Base-by-base conservation (phyloP, 2,329 filamentous ascomycete species). In the Curvularia hawaiiensis region DNA sequence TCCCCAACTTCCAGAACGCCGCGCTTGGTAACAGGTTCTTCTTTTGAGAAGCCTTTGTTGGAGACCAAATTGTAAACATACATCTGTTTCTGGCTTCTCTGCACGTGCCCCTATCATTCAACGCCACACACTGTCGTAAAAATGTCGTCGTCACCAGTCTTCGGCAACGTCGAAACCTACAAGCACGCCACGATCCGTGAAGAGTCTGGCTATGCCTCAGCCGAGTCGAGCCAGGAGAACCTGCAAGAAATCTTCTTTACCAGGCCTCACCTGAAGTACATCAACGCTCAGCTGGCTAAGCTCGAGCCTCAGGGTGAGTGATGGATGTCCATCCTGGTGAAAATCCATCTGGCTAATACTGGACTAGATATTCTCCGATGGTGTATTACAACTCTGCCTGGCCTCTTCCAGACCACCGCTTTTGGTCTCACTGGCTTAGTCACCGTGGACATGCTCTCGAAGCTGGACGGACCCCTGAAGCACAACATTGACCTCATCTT, bases 331-430 rank as follows among this genome's bases (percentile, higher is more conserved):
- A 20, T 35, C 30, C 11, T 14, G 18, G 28, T 22, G 30, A 39
- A 33, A 30, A n/a, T 28, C 16, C 47, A 26, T 11, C 56, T 38
- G 64, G 59, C 77, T 75, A 63, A 75, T 59, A 43, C 52, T 11
- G 28, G 4, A 45, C 44, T 24, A 84, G 94, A 97, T 64, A 90
- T 98, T 69, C 85, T 99, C 60, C 89, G 88, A 79, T 97, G 96
- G 90, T 92, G 89, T 83, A 90, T 94, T 74, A 88, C 90, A 68
- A 90, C 94, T 68, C 89, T 99, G 70, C 95, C 95, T 70, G 90
- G 90, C 74, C 86, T 98, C 44, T 97, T 75, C 64, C 80, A 83
- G 63, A 82, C 80, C 3, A 82, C 81, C 4, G 80, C 81, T 18
- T 82, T 83, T 68, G 81, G 81, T 53, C 72, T 83, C 48, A 82